Evolutionary conservation across 2,329 filamentous ascomycete genomes (phyloP).

Genomic region (Colletotrichum lupini): DNA sequence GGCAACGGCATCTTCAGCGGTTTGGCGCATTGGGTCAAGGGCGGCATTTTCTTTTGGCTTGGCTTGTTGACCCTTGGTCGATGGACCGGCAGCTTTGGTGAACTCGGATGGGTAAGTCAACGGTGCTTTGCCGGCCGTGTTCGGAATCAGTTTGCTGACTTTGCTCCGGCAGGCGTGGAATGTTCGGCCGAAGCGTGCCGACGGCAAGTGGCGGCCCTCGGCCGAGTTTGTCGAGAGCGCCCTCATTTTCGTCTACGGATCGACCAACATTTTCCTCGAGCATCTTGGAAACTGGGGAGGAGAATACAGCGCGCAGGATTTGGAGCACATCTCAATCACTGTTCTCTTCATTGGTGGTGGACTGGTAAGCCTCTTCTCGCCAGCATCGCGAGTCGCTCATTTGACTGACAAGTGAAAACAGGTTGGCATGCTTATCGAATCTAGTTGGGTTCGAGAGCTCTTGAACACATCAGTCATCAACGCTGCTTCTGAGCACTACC

Average conservation of each 20-base stretch:
- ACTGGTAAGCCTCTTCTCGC: slow-evolving; percentile 65
- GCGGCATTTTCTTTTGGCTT: slow-evolving; percentile 94
- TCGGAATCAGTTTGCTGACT: slow-evolving; percentile 26
- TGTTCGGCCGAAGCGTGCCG: slow-evolving; percentile 69
- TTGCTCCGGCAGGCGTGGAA: slow-evolving; percentile 80
- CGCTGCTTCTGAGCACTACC: slow-evolving; percentile 44
- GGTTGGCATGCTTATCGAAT: slow-evolving; percentile 89
- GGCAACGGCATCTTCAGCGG: slow-evolving; percentile 80
- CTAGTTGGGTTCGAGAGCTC: slow-evolving; percentile 72
- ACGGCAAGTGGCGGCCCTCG: slow-evolving; percentile 76
- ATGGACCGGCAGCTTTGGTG: slow-evolving; percentile 90
- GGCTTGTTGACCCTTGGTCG: slow-evolving; percentile 87
- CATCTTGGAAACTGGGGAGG: slow-evolving; percentile 80
- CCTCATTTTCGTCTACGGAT: slow-evolving; percentile 90
- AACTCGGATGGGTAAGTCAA: slow-evolving; percentile 80
- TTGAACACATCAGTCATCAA: slow-evolving; percentile 66
- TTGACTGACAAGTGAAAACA: slow-evolving; percentile 46
- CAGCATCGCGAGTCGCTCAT: not conserved
- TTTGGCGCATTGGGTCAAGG: slow-evolving; percentile 93
- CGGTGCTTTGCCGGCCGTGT: not conserved
- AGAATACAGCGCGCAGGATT: slow-evolving; percentile 80
- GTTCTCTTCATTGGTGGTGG: slow-evolving; percentile 95
- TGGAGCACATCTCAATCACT: slow-evolving; percentile 94
- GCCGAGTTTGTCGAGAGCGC: slow-evolving; percentile 92
- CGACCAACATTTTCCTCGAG: slow-evolving; percentile 92